Evolutionary conservation across 768 basidiomycete species (phyloP), one percentile per base, ranked within the genome.

Genomic region (Lentinula raphanica): DNA sequence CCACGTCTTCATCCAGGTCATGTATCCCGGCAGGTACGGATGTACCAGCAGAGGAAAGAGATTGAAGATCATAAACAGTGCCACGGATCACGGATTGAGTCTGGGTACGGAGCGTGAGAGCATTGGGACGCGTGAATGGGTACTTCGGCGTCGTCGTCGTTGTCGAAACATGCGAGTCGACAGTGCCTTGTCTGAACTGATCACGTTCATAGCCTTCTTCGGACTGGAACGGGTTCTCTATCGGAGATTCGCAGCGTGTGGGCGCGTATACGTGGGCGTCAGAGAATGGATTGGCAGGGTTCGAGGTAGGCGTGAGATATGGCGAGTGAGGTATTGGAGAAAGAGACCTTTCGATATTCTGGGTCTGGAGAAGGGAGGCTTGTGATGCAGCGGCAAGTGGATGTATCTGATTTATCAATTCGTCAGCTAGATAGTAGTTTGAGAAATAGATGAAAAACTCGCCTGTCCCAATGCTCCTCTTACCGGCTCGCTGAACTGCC

Each of bases 401-500:
- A 32, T 35, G 29, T 5, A 35, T 35, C 49, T n/a, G n/a, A n/a
- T n/a, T n/a, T n/a, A n/a, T n/a, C n/a, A n/a, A n/a, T n/a, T n/a
- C n/a, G n/a, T n/a, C n/a, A n/a, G n/a, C n/a, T n/a, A n/a, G n/a
- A n/a, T n/a, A n/a, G n/a, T n/a, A n/a, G n/a, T n/a, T n/a, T n/a
- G n/a, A n/a, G n/a, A n/a, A 15, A 49, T 11, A 19, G 21, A 9
- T 17, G 9, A 35, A 35, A 50, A n/a, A 36, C 49, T 50, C n/a
- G 36, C 49, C 49, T 29, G 32, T 32, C 29, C 32, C 21, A 50
- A 23, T n/a, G n/a, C 49, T 21, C 49, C 49, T 50, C 49, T 50
- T 8, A 50, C 31, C 3, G 49, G 49, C 31, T 50, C 49, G 29
- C 49, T 50, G 29, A 50, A 50, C 31, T 50, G 49, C 49, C 49